These are phyloP conservation scores for Ganoderma boninense DNA, from an alignment of 1,284 basidiomycete species.

Conservation along the genomic window DNA sequence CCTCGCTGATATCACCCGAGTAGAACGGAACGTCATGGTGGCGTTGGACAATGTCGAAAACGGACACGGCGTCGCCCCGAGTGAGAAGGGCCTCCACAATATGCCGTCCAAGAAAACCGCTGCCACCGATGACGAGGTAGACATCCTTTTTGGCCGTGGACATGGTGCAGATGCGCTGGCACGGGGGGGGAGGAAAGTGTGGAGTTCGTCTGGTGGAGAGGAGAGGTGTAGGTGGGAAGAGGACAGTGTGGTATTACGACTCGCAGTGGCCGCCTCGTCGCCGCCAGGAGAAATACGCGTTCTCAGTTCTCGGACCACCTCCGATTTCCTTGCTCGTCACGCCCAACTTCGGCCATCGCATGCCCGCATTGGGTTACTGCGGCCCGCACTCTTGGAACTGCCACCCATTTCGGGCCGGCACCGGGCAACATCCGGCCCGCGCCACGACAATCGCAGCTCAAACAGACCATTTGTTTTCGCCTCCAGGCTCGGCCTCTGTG, in stretches of 20 bases:
- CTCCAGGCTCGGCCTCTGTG: too few relatives aligned
- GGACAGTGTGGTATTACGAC: neutral
- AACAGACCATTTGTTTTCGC: too few relatives aligned
- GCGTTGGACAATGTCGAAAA: constrained; percentile 92
- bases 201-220: neutral
- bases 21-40: constrained; percentile 88
- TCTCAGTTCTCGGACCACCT: constrained; percentile 13
- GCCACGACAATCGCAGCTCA: too few relatives aligned
- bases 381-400: neutral
- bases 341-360: neutral
- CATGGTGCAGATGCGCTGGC: constrained; percentile 29
- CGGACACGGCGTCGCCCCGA: constrained; percentile 82
- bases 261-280: constrained; percentile 4
- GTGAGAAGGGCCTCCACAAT: constrained; percentile 86
- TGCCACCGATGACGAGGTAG: constrained; percentile 90
- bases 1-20: constrained; percentile 86
- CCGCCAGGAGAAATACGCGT: constrained; percentile 17
- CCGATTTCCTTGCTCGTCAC: constrained; percentile 1
- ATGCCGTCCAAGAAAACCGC: constrained; percentile 91
- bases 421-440: neutral
- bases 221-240: neutral
- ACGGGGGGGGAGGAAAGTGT: neutral
- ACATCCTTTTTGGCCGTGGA: constrained; percentile 50
- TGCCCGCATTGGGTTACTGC: neutral
- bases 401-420: neutral